Conservation (phyloP, 2,329 filamentous ascomycete genomes). For the Zasmidium cellare region DNA sequence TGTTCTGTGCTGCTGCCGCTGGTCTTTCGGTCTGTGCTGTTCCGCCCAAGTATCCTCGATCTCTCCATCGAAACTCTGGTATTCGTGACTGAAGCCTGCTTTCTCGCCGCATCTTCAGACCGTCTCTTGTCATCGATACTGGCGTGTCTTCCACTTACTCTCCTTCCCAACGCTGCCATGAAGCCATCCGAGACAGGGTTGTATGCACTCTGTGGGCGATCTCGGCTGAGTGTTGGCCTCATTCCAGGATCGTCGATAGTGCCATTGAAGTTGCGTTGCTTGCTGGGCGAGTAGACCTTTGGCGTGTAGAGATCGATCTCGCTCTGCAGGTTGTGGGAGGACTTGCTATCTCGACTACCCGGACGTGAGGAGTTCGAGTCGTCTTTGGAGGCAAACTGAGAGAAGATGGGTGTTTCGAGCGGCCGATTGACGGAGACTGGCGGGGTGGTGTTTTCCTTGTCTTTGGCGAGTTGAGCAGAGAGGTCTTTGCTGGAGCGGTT, state of each 20-base stretch:
- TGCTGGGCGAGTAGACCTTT: conserved; percentile 59
- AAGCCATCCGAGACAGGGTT: conserved; percentile 20
- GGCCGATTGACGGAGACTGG: conserved; percentile 45
- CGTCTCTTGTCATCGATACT: conserved; percentile 27
- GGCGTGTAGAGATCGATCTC: conserved; percentile 62
- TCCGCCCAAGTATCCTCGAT: conserved; percentile 21
- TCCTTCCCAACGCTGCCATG: conserved; percentile 28
- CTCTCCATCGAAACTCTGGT: conserved; percentile 24
- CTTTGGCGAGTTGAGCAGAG: conserved; percentile 59
- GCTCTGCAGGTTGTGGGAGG: conserved; percentile 48
- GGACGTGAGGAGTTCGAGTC: conserved; percentile 30
- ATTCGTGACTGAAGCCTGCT: conserved; percentile 15
- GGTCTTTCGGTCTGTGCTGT: conserved; percentile 35
- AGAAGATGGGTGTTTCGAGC: conserved; percentile 72
- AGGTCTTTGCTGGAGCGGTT: conserved; percentile 66
- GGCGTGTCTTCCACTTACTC: conserved; percentile 27
- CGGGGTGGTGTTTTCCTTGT: conserved; percentile 82
- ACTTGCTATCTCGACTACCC: conserved; percentile 48
- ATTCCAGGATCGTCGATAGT: conserved; percentile 41
- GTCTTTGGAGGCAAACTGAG: conserved; percentile 62
- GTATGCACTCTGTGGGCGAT: conserved; percentile 31
- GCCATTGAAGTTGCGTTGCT: conserved; percentile 59
- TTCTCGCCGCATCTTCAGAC: conserved; percentile 27
- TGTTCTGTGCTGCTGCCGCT: conserved; percentile 38
- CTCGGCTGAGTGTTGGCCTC: conserved; percentile 43